Evolutionary conservation across 306 rosid genomes (phyloP), one percentile per base, ranked within the genome.

Genomic region (Lagenaria siceraria): DNA sequence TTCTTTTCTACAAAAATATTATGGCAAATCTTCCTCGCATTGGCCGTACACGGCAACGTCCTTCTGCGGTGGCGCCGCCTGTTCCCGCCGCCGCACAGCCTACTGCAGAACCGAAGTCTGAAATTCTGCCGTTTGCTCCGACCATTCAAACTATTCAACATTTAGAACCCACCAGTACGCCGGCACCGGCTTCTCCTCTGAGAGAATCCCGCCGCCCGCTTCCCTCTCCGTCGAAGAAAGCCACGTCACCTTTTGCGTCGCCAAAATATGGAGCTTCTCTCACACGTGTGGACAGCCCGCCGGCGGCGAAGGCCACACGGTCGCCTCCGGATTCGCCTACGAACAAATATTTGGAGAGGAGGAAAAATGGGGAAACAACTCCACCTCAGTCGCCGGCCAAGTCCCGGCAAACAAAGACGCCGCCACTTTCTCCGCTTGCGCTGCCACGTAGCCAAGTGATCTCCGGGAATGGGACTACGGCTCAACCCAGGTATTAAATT

Each of bases 381-480:
- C 27, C 77, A 76, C 17, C 53, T 33, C 80, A 54, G 56, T 77
- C 90, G 75, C 74, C 81, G 66, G 36, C n/a, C 35, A 82, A 78
- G 58, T 10, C 46, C 36, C 85, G 78, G 24, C 55, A 48, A 18
- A 36, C 53, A 5, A 17, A 87, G 18, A 12, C 72, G 72, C 81
- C 86, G 38, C 97, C 88, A 5, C 97, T 89, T 1, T 88, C 97
- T 81, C 95, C 96, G 24, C 79, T 86, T 27, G 27, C 74, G 22
- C 54, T 68, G 19, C 74, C 74, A 5, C 72, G 49, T 65, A 36
- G 5, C 24, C 71, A 17, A 2, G 14, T 63, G 66, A 75, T 7
- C 1, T 8, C 58, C 9, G 55, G 15, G 10, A 3, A 33, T 5
- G 31, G 19, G 0, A 43, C 55, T 0, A 4, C 56, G 4, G 8